Base-by-base conservation (phyloP, 2,329 filamentous ascomycete genomes). In the Epichloe gansuensis region DNA sequence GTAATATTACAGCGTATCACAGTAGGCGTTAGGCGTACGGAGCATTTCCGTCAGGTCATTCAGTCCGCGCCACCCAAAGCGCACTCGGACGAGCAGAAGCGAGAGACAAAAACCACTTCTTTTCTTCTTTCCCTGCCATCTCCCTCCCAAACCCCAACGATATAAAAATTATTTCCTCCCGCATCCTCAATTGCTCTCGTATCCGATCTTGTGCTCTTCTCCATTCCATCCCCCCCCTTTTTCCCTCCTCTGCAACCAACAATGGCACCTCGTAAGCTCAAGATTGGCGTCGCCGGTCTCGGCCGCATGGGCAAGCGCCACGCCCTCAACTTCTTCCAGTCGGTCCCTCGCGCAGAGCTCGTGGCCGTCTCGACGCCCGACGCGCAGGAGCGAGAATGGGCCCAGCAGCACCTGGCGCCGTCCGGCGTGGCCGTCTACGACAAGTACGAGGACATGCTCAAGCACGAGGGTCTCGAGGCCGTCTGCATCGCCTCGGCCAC, bases 221-320 rank as follows among this genome's bases (percentile, higher is more conserved):
- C 23, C 15, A 9, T 15, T 13, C 6, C 17, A 21, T 21, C 17
- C 17, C 17, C 17, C 17, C 17, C 17, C 17, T 21, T 21, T 21
- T 21, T 21, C 15, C 27, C 31, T 36, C 25, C 12, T 50, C 11
- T 27, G 17, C 38, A 50, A 6, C 38, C 31, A 23, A 52, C 31
- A 46, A 57, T 62, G 61, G 21, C 51, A 23, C 55, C 63, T 23
- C 51, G 53, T 47, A 67, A 64, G 55, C 61, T 74, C 51, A 65
- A 70, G 56, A 63, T 76, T 55, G 74, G 66, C 50, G 71, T 71
- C 49, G 71, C 71, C 40, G 74, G 74, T 46, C 71, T 77, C 47
- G 74, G 74, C 35, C 72, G 74, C 56, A 77, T 77, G 72, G 74
- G 74, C 47, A 69, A 71, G 53, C 68, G 73, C n/a, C 74, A 77